phyloP scores from a whole-genome alignment of 2,329 filamentous ascomycete genomes.

The Xylaria sp. region DNA sequence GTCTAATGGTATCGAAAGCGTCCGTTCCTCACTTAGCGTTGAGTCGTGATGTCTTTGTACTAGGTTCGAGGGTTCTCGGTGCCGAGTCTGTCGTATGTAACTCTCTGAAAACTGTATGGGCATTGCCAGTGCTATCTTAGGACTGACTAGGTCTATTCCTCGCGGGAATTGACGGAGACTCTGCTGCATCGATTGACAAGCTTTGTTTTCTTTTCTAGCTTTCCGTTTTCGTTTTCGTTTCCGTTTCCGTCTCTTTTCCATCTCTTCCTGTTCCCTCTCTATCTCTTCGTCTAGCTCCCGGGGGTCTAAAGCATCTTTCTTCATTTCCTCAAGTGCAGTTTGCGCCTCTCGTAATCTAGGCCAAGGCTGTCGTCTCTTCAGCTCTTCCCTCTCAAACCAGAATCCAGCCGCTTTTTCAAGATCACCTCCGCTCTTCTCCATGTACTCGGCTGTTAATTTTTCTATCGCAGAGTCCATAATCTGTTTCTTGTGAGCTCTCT shows the following conservation, averaged over 20 bases:
- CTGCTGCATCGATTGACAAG: not conserved
- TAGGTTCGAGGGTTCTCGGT: not conserved
- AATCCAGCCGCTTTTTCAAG: slow-evolving; percentile 5
- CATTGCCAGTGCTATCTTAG: not conserved
- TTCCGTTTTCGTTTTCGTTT: not conserved
- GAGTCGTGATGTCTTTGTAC: not conserved
- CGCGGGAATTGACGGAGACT: not conserved
- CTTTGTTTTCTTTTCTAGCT: not conserved
- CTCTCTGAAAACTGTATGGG: not conserved
- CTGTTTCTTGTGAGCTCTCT: not conserved
- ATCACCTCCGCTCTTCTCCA: slow-evolving; percentile 7
- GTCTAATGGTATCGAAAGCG: too few relatives aligned
- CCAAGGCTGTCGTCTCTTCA: slow-evolving; percentile 31
- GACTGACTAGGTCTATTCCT: not conserved
- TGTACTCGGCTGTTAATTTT: slow-evolving; percentile 2
- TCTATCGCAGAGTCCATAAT: not conserved
- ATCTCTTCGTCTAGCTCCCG: not conserved
- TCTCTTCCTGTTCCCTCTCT: slow-evolving; percentile 3
- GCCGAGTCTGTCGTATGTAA: not conserved
- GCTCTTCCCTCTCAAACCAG: slow-evolving; percentile 20
- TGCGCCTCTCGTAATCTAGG: slow-evolving; percentile 27
- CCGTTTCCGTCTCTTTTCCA: not conserved
- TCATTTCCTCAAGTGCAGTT: slow-evolving; percentile 36
- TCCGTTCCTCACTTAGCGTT: not conserved
- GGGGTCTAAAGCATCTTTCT: slow-evolving; percentile 16